phyloP scores from a whole-genome alignment of 2,329 filamentous ascomycete genomes.

The Coniochaeta sp. region DNA sequence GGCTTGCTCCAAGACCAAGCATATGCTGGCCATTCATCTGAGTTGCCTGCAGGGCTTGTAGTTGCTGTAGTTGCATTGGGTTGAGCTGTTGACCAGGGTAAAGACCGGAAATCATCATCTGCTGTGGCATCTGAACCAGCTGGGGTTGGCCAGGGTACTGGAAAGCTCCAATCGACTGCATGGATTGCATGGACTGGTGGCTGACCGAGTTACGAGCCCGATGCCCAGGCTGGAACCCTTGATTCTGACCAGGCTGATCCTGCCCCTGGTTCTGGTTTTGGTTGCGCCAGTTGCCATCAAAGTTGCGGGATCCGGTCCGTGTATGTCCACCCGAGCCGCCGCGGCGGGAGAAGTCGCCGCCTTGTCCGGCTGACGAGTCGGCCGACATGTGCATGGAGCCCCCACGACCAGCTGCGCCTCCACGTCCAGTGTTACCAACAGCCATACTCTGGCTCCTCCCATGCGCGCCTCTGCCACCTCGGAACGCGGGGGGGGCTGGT shows the following conservation, averaged over 20 bases:
- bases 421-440: slow-evolving; percentile 58
- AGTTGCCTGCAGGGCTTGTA: slow-evolving; percentile 86
- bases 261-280: slow-evolving; percentile 61
- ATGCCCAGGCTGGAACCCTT: slow-evolving; percentile 87
- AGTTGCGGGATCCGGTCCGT: slow-evolving; percentile 81
- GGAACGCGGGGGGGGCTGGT: slow-evolving; percentile 31
- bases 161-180: slow-evolving; percentile 77
- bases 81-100: slow-evolving; percentile 81
- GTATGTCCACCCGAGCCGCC: slow-evolving; percentile 74
- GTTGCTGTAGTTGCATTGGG: slow-evolving; percentile 78
- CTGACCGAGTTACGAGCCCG: slow-evolving; percentile 78
- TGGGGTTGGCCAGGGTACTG: slow-evolving; percentile 85
- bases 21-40: slow-evolving; percentile 73
- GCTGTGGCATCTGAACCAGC: slow-evolving; percentile 76
- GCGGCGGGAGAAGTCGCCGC: slow-evolving; percentile 63
- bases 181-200: slow-evolving; percentile 54
- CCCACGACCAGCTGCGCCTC: slow-evolving; percentile 62
- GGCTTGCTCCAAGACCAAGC: slow-evolving; percentile 59
- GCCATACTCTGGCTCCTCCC: slow-evolving; percentile 90
- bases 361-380: slow-evolving; percentile 32
- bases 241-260: slow-evolving; percentile 49
- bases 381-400: slow-evolving; percentile 45
- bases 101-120: slow-evolving; percentile 81
- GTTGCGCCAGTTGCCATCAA: slow-evolving; percentile 96
- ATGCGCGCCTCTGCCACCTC: slow-evolving; percentile 51